phyloP scores from a whole-genome alignment of 2,329 filamentous ascomycete species.

The Xylaria sp. region DNA sequence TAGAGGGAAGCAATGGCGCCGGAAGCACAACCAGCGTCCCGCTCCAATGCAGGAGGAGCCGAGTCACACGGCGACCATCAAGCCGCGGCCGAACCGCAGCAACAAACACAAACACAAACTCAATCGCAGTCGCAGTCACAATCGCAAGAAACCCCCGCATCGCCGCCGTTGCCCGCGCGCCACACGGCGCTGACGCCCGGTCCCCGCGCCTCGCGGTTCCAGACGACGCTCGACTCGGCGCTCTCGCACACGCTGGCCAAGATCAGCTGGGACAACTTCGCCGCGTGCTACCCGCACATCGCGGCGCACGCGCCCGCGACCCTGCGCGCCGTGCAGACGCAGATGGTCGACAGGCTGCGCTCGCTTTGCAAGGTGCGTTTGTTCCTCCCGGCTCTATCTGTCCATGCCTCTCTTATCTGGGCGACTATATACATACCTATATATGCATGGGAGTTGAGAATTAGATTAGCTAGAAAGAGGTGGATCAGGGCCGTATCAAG shows the following conservation, averaged over 20 bases:
- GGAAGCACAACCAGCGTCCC: slow-evolving; percentile 15
- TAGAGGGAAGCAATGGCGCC: slow-evolving; percentile 24
- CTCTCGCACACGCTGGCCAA: slow-evolving; percentile 66
- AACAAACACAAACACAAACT: slow-evolving; percentile 3
- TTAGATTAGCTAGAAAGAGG: too few species aligned
- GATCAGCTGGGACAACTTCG: slow-evolving; percentile 67
- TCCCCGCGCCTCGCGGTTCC: slow-evolving; percentile 66
- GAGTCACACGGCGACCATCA: slow-evolving; percentile 4
- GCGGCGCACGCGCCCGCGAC: slow-evolving; percentile 61
- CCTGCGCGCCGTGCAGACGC: slow-evolving; percentile 65
- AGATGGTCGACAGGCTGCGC: slow-evolving; percentile 67
- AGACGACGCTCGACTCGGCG: slow-evolving; percentile 63
- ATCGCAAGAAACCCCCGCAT: slow-evolving; percentile 29
- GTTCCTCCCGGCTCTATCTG: too few species aligned
- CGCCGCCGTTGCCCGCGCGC: slow-evolving; percentile 52
- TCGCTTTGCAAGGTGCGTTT: slow-evolving; percentile 61
- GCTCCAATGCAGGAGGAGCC: not conserved
- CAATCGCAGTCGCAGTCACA: slow-evolving; percentile 24
- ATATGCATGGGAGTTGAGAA: too few species aligned
- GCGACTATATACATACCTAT: too few species aligned
- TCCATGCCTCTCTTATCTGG: too few species aligned
- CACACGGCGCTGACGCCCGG: slow-evolving; percentile 62
- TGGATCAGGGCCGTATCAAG: too few species aligned
- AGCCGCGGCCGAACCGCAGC: slow-evolving; percentile 9
- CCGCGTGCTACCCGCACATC: slow-evolving; percentile 71